A percentile compares a stretch with the other conserved stretches of the same genome.
phyloP scores from a whole-genome alignment of 352 stramenopile species.

The Pythium aristosporum region DNA sequence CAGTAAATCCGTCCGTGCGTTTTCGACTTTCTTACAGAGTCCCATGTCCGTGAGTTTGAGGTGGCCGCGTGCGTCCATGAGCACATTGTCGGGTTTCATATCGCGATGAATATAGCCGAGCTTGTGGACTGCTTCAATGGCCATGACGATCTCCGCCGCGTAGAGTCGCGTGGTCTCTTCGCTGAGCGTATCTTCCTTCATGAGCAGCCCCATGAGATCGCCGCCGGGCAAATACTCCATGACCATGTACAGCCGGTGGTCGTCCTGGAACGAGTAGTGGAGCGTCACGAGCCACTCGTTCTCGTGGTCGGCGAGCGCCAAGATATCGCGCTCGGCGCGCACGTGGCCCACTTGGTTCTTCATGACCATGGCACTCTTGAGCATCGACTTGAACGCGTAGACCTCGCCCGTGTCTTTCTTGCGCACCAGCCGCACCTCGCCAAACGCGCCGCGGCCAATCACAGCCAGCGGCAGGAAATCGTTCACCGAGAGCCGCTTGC shows the following conservation, averaged over 20 bases:
- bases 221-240: conserved; percentile 99
- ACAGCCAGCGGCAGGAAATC: conserved; percentile 98
- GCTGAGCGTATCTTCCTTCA: conserved; percentile 97
- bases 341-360: conserved; percentile 97
- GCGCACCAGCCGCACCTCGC: conserved; percentile 92
- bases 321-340: conserved; percentile 96
- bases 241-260: conserved; percentile 89
- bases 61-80: conserved; percentile 97
- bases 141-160: conserved; percentile 97
- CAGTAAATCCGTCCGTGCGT: conserved; percentile 76
- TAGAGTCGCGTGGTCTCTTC: conserved; percentile 93
- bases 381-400: conserved; percentile 92
- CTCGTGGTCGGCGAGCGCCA: conserved; percentile 92
- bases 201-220: conserved; percentile 99
- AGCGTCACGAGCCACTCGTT: conserved; percentile 97
- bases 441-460: conserved; percentile 98
- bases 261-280: conserved; percentile 97
- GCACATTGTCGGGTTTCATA: conserved; percentile 97
- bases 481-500: conserved; percentile 74
- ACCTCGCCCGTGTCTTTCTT: conserved; percentile 84
- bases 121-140: conserved; percentile 97
- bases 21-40: conserved; percentile 96
- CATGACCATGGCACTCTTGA: conserved; percentile 89
- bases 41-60: conserved; percentile 99
- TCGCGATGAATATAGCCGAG: conserved; percentile 99